These are phyloP conservation scores for Trametes coccinea DNA, from an alignment of 768 basidiomycete genomes.

Conservation along the genomic window DNA sequence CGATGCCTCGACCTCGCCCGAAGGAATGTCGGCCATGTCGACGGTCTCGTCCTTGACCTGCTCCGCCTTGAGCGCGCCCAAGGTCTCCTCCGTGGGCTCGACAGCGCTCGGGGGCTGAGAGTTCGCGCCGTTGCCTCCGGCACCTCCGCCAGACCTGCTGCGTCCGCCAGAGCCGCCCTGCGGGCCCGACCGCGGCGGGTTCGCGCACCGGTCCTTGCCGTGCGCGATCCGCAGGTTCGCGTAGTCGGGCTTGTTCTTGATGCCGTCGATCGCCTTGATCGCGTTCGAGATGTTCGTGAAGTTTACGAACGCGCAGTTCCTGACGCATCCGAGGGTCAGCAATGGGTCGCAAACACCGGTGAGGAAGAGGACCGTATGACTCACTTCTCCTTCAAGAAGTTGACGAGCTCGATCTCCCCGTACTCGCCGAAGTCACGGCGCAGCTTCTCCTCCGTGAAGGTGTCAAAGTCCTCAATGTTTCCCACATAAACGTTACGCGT, in stretches of 20 bases:
- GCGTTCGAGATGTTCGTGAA: constrained; percentile 94
- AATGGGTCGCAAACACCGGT: background rate
- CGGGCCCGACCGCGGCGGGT: constrained; percentile 82
- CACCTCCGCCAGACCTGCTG: constrained; percentile 40
- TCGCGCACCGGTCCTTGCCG: constrained; percentile 95
- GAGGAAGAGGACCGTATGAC: background rate
- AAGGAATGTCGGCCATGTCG: constrained; percentile 33
- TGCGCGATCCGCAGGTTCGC: constrained; percentile 86
- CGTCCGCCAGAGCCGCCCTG: constrained; percentile 62
- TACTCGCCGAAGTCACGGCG: constrained; percentile 93
- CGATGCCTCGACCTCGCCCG: constrained; percentile 32
- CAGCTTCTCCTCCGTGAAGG: constrained; percentile 85
- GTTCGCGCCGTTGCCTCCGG: constrained; percentile 39
- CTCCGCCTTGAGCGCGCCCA: constrained; percentile 22
- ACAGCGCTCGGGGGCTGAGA: constrained; percentile 41
- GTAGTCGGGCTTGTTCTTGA: constrained; percentile 92
- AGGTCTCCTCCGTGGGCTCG: constrained; percentile 16
- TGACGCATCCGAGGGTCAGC: constrained; percentile 33
- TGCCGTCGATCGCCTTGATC: constrained; percentile 96
- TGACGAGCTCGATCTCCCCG: constrained; percentile 96
- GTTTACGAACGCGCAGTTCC: constrained; percentile 95
- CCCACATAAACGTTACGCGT: constrained; percentile 97
- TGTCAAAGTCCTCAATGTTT: constrained; percentile 93
- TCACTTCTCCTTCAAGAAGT: constrained; percentile 92
- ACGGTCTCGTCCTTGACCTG: constrained; percentile 33